phyloP scores from a whole-genome alignment of 140 eudicot species.

The Eryngium alpinum region DNA sequence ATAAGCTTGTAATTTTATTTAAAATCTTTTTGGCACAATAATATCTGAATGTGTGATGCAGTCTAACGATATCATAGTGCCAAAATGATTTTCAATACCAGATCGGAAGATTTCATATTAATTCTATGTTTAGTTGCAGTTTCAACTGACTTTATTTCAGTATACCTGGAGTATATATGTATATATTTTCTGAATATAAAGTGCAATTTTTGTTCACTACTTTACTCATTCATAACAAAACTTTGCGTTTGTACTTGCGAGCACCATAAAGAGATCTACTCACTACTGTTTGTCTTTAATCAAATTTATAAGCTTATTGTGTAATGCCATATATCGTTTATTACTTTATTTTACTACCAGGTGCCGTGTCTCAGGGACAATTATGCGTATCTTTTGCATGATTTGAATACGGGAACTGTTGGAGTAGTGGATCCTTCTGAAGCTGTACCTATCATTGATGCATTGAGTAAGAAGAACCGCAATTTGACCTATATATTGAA shows the following conservation, averaged over 20 bases:
- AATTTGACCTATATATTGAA: conserved; percentile 76
- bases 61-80: neutral
- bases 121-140: neutral
- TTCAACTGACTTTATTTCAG: neutral
- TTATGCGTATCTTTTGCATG: conserved; percentile 88
- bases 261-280: too few species aligned
- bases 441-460: conserved; percentile 77
- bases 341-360: conserved; percentile 21
- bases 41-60: neutral
- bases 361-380: conserved; percentile 88
- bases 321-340: neutral
- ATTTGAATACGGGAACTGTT: conserved; percentile 88
- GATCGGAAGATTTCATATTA: neutral
- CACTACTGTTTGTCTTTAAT: neutral
- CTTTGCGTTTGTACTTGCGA: too few species aligned
- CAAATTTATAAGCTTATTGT: neutral
- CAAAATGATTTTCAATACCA: neutral
- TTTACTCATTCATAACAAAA: too few species aligned
- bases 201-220: neutral
- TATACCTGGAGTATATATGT: neutral
- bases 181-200: neutral
- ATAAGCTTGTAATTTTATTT: too few species aligned
- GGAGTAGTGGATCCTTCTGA: conserved; percentile 98
- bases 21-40: too few species aligned
- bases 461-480: conserved; percentile 56